Percentiles rank a stretch among this genome's conserved stretches.
Evolutionary conservation across 495 filamentous ascomycete genomes (phyloP).

Genomic region (Platismatia glauca): DNA sequence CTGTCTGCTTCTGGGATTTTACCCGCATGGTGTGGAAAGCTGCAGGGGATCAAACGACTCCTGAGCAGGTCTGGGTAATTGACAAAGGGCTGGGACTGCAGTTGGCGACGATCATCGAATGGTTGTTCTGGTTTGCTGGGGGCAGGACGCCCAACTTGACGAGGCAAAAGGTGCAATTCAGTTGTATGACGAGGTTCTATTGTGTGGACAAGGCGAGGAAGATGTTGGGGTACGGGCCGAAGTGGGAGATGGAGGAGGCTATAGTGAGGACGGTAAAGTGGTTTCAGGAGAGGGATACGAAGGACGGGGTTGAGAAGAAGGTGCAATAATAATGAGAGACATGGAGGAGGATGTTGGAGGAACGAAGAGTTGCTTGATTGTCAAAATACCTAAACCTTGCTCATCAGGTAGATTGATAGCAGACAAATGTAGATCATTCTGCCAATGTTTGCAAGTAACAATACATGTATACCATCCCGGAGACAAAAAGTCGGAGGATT

Average conservation of each 20-base stretch:
- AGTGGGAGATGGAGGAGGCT: constrained; percentile 55
- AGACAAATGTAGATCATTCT: background rate
- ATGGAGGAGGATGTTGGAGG: constrained; percentile 48
- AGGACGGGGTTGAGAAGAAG: constrained; percentile 10
- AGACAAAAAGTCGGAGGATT: too few relatives aligned
- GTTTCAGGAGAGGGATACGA: constrained; percentile 57
- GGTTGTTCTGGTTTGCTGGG: constrained; percentile 54
- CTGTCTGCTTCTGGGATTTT: constrained; percentile 96
- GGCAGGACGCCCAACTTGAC: constrained; percentile 64
- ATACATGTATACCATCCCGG: background rate
- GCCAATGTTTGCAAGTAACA: background rate
- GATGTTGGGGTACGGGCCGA: constrained; percentile 57
- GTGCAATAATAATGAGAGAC: constrained; percentile 28
- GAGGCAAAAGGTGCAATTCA: constrained; percentile 62
- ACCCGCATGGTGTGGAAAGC: constrained; percentile 67
- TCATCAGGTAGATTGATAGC: background rate
- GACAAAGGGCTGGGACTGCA: constrained; percentile 51
- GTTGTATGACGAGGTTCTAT: constrained; percentile 24
- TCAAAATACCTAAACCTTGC: background rate
- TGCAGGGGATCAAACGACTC: constrained; percentile 53
- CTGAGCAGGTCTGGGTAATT: constrained; percentile 55
- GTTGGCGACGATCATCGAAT: constrained; percentile 63
- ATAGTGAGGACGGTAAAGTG: constrained; percentile 52
- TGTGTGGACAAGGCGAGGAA: constrained; percentile 61
- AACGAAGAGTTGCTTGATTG: background rate